Conservation (phyloP, 352 stramenopile species). For the Phytopythium boreale region DNA sequence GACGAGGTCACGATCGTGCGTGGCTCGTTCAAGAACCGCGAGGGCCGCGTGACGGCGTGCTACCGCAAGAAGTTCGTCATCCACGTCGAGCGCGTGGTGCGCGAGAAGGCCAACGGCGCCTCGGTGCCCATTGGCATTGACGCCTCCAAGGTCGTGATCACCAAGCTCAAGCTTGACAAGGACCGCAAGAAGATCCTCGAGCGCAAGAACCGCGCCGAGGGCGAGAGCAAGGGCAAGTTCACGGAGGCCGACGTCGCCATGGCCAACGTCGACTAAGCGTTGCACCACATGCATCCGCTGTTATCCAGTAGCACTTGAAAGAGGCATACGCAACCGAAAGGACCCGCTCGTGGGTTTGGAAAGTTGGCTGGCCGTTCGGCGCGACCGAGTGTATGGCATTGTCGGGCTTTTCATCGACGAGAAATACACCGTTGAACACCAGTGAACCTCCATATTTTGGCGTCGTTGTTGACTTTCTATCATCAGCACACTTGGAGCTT, state of each 20-base stretch:
- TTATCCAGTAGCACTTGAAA: constrained; percentile 37
- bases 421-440: constrained; percentile 19
- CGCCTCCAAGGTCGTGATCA: constrained; percentile 98
- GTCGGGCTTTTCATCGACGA: not conserved
- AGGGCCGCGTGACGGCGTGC: constrained; percentile 97
- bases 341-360: not conserved
- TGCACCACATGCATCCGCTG: constrained; percentile 11
- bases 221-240: constrained; percentile 89
- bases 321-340: constrained; percentile 24
- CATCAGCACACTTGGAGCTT: constrained; percentile 34
- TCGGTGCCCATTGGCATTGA: constrained; percentile 97
- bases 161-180: constrained; percentile 99
- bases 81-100: constrained; percentile 98
- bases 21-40: constrained; percentile 97
- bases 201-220: constrained; percentile 93
- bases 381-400: not conserved
- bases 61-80: constrained; percentile 99
- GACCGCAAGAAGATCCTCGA: constrained; percentile 99
- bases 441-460: constrained; percentile 13
- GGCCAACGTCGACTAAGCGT: constrained; percentile 87
- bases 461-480: constrained; percentile 5
- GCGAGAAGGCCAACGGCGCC: constrained; percentile 98
- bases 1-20: constrained; percentile 98
- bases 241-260: constrained; percentile 86
- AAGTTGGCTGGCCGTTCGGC: not conserved